Percentiles rank a stretch among this genome's conserved stretches.
Conservation (phyloP, 345 rosid species). For the Lepidium didymum region DNA sequence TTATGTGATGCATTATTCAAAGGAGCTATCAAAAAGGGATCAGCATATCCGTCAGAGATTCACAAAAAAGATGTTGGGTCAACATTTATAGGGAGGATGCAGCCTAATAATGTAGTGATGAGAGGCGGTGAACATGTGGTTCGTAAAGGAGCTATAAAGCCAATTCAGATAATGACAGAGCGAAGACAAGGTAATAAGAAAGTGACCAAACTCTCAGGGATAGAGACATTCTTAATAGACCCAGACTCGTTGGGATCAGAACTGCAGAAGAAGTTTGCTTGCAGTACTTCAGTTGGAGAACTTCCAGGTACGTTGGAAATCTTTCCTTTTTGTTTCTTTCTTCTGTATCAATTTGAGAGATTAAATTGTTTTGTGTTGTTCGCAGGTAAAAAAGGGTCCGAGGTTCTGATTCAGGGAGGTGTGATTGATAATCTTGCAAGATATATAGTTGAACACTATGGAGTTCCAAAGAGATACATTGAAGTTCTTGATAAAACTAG, state of each 20-base stretch:
- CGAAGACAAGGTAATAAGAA: conserved; percentile 93
- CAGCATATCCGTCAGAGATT: conserved; percentile 78
- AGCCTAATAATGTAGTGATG: conserved; percentile 60
- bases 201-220: conserved; percentile 73
- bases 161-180: conserved; percentile 83
- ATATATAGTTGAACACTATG: conserved; percentile 76
- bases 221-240: conserved; percentile 71
- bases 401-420: conserved; percentile 90
- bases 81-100: conserved; percentile 73
- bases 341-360: not conserved
- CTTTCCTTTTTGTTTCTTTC: not conserved
- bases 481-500: conserved; percentile 94
- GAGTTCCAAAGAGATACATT: conserved; percentile 76
- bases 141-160: conserved; percentile 71
- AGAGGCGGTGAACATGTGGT: conserved; percentile 72
- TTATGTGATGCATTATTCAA: conserved; percentile 85
- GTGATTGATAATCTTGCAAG: conserved; percentile 80
- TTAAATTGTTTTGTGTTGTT: not conserved
- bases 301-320: conserved; percentile 48
- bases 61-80: conserved; percentile 77
- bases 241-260: conserved; percentile 89
- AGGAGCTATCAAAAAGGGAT: conserved; percentile 93
- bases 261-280: conserved; percentile 95
- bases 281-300: conserved; percentile 80
- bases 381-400: conserved; percentile 89